phyloP scores from a whole-genome alignment of 1,284 basidiomycete species.

The Butyriboletus appendiculatus region DNA sequence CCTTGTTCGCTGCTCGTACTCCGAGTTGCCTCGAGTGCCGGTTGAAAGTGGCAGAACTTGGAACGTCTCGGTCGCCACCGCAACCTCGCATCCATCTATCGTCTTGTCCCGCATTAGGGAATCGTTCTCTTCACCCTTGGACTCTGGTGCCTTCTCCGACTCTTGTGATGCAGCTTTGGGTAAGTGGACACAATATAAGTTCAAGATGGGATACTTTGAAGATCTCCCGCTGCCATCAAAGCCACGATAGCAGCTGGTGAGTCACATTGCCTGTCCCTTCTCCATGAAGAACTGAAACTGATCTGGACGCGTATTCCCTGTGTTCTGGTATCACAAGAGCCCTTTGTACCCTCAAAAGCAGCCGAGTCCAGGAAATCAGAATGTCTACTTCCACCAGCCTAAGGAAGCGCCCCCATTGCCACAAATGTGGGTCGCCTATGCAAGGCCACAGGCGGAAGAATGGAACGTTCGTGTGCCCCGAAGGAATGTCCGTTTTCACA shows the following conservation, averaged over 20 bases:
- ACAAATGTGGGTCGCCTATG: slow-evolving; percentile 37
- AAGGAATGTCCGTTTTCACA: slow-evolving; percentile 15
- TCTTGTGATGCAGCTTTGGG: slow-evolving; percentile 4
- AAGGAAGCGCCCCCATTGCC: slow-evolving; percentile 36
- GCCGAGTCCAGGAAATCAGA: background rate
- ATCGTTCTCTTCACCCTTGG: slow-evolving; percentile 16
- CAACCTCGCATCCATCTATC: slow-evolving; percentile 10
- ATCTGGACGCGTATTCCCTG: background rate
- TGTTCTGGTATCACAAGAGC: slow-evolving; percentile 1
- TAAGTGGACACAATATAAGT: slow-evolving; percentile 27
- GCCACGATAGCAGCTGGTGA: slow-evolving; percentile 27
- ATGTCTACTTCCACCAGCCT: slow-evolving; percentile 35
- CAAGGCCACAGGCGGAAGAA: slow-evolving; percentile 36
- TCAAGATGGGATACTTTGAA: slow-evolving; percentile 1
- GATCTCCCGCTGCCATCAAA: slow-evolving; percentile 26
- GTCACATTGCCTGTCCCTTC: slow-evolving; percentile 8
- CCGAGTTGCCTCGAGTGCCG: background rate
- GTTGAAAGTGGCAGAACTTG: background rate
- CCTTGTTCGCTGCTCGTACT: slow-evolving; percentile 22
- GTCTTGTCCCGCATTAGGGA: slow-evolving; percentile 27
- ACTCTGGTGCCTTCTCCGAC: slow-evolving; percentile 1
- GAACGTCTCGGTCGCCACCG: slow-evolving; percentile 23
- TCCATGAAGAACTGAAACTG: slow-evolving; percentile 5
- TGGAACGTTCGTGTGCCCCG: slow-evolving; percentile 32
- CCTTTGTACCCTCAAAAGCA: slow-evolving; percentile 3